A percentile compares a stretch with the other conserved stretches of the same genome.
Evolutionary conservation across 306 rosid genomes (phyloP).

Genomic region (Vachellia pachyceras): DNA sequence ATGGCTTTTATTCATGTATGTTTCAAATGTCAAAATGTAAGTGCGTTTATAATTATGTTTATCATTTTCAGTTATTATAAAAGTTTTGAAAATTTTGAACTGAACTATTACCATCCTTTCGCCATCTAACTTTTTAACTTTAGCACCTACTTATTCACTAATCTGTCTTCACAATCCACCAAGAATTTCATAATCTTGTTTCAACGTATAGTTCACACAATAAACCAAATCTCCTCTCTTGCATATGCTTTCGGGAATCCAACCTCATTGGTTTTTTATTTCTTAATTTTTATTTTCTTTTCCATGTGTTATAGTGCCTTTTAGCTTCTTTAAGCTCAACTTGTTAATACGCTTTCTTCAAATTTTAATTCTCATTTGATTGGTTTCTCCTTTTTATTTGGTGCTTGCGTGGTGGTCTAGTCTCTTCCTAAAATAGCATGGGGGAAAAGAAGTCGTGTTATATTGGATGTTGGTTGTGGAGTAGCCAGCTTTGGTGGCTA

Average conservation of each 20-base stretch:
- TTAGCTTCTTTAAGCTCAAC: conserved; percentile 15
- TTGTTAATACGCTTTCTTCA: conserved; percentile 14
- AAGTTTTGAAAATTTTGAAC: conserved; percentile 19
- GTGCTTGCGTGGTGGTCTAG: conserved; percentile 43
- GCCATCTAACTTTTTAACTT: conserved; percentile 7
- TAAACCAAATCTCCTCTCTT: neutral
- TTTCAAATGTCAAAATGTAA: neutral
- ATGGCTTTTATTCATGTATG: neutral
- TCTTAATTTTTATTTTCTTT: neutral
- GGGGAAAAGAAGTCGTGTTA: conserved; percentile 89
- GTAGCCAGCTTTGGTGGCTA: conserved; percentile 94
- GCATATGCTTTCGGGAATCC: neutral
- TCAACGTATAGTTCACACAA: conserved; percentile 12
- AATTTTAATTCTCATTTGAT: neutral
- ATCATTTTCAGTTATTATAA: neutral
- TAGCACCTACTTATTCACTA: conserved; percentile 16
- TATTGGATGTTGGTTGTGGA: conserved; percentile 89
- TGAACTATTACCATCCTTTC: neutral
- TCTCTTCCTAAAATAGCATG: conserved; percentile 72
- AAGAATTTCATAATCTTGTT: conserved; percentile 1
- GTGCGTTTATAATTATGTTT: neutral
- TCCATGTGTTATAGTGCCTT: conserved; percentile 2
- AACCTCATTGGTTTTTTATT: conserved; percentile 8
- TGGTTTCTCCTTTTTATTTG: neutral
- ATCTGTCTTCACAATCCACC: conserved; percentile 9